These are phyloP conservation scores for Fusarium solani-melongenae DNA, from an alignment of 2,329 filamentous ascomycete genomes.

Conservation along the genomic window DNA sequence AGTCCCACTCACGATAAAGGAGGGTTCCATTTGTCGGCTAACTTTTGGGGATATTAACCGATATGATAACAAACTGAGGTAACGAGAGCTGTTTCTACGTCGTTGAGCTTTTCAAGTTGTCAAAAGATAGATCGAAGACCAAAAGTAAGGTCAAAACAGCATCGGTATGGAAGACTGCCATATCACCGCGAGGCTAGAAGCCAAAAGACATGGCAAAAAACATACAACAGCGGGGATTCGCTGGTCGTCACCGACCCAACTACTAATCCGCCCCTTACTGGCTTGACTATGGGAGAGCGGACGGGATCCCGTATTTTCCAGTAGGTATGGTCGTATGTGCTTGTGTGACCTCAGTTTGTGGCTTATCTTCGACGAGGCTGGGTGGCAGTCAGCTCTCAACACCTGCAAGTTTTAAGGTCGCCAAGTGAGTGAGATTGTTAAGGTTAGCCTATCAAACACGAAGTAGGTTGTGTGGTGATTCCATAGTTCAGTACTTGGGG, in stretches of 20 bases:
- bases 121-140: not conserved
- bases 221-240: not conserved
- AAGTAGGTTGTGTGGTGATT: not conserved
- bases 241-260: not conserved
- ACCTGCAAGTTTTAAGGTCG: not conserved
- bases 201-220: not conserved
- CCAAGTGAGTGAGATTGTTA: not conserved
- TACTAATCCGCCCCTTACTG: not conserved
- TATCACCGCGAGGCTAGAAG: not conserved
- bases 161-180: not conserved
- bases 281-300: not conserved
- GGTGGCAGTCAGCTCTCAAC: not conserved
- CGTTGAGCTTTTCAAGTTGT: not conserved
- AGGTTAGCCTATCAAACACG: not conserved
- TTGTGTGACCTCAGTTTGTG: not conserved
- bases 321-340: not conserved
- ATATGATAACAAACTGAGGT: not conserved
- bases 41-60: not conserved
- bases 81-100: not conserved
- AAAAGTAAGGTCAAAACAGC: not conserved
- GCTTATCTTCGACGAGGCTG: not conserved
- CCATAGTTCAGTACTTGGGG: not conserved
- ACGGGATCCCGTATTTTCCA: not conserved
- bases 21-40: not conserved
- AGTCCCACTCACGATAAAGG: not conserved